Conservation (phyloP, 805 yeast genomes). For the Metschnikowia rubicola region DNA sequence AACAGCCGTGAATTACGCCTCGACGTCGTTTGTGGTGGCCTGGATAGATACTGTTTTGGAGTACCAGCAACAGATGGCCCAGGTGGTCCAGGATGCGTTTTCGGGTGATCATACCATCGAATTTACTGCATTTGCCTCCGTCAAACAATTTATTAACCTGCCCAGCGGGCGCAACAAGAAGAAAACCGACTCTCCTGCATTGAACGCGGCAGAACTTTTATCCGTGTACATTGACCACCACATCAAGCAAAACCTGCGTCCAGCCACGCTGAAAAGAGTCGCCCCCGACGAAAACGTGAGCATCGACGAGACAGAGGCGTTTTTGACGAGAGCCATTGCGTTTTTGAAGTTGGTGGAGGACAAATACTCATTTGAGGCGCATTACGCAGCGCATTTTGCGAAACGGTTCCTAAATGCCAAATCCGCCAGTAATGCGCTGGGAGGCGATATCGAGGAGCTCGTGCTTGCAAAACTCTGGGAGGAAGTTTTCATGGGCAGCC, state of each 20-base stretch:
- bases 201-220: constrained; percentile 38
- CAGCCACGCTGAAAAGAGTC: constrained; percentile 15
- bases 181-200: constrained; percentile 36
- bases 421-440: constrained; percentile 11
- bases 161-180: constrained; percentile 42
- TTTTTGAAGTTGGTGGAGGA: constrained; percentile 71
- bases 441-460: constrained; percentile 59
- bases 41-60: constrained; percentile 64
- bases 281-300: constrained; percentile 9
- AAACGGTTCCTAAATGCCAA: constrained; percentile 56
- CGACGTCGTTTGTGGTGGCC: constrained; percentile 54
- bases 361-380: constrained; percentile 81
- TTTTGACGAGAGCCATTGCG: constrained; percentile 53
- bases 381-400: constrained; percentile 83
- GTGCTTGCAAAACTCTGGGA: constrained; percentile 65
- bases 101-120: constrained; percentile 46
- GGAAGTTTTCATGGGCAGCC: constrained; percentile 62
- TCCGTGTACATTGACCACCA: constrained; percentile 40
- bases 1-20: constrained; percentile 16
- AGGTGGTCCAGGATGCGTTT: constrained; percentile 47
- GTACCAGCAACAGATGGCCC: constrained; percentile 49
- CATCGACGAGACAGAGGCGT: constrained; percentile 28
- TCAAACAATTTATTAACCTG: constrained; percentile 59
- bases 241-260: constrained; percentile 34
- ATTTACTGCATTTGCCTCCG: constrained; percentile 56